A percentile compares a stretch with the other conserved stretches of the same genome.
Conservation (phyloP, 2,329 filamentous ascomycete species). For the Fusarium nanum region DNA sequence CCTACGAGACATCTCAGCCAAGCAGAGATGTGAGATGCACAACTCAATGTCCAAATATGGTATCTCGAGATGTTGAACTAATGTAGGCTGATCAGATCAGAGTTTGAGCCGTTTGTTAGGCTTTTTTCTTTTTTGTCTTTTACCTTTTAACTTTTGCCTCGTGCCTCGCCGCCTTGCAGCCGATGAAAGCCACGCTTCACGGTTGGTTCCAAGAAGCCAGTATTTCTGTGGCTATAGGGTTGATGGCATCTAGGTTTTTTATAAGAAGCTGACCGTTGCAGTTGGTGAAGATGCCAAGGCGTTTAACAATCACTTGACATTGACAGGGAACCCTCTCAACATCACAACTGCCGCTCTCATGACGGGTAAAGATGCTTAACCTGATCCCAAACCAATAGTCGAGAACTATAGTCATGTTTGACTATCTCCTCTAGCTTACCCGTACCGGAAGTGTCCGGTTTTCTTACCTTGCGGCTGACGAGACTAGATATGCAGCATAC, state of each 20-base stretch:
- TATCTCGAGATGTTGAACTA: slow-evolving; percentile 19
- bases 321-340: slow-evolving; percentile 1
- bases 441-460: background rate
- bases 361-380: slow-evolving; percentile 2
- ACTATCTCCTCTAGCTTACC: slow-evolving; percentile 4
- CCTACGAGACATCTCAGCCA: slow-evolving; percentile 23
- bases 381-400: background rate
- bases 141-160: slow-evolving; percentile 7
- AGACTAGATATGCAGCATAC: slow-evolving; percentile 13
- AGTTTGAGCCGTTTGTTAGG: slow-evolving; percentile 24
- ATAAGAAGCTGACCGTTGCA: background rate
- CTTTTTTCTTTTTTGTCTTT: background rate
- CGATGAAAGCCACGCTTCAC: slow-evolving; percentile 7
- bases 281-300: slow-evolving; percentile 1
- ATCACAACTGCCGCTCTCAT: background rate
- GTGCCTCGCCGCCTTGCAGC: slow-evolving; percentile 14
- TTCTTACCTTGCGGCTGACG: slow-evolving; percentile 14
- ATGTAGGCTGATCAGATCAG: slow-evolving; percentile 24
- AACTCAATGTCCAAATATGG: slow-evolving; percentile 24
- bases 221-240: slow-evolving; percentile 5
- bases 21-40: slow-evolving; percentile 12
- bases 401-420: background rate
- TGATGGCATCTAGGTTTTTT: background rate
- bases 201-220: background rate
- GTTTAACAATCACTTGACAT: slow-evolving; percentile 9